These are phyloP conservation scores for Angomonas deanei DNA, from an alignment of 208 protist species.

Conservation along the genomic window DNA sequence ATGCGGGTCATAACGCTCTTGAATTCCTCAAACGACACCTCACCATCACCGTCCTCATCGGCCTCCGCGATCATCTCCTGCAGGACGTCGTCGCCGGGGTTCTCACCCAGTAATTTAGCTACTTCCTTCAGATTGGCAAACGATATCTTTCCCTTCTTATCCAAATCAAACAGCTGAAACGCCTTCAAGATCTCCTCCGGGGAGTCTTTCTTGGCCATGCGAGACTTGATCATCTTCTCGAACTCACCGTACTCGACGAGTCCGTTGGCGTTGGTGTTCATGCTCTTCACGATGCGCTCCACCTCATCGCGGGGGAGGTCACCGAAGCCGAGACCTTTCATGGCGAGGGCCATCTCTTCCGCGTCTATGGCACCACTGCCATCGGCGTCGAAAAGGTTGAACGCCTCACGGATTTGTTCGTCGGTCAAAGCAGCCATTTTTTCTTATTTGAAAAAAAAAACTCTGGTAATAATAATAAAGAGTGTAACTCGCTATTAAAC, in stretches of 20 bases:
- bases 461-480: neutral
- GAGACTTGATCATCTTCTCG: conserved; percentile 86
- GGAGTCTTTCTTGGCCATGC: conserved; percentile 90
- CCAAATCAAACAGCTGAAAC: conserved; percentile 95
- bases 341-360: conserved; percentile 93
- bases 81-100: conserved; percentile 96
- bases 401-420: conserved; percentile 94
- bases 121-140: conserved; percentile 97
- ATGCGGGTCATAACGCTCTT: conserved; percentile 93
- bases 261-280: conserved; percentile 84
- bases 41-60: conserved; percentile 94
- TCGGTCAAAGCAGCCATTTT: conserved; percentile 86
- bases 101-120: conserved; percentile 93
- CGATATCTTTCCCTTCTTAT: conserved; percentile 94
- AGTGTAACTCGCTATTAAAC: too few relatives aligned
- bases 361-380: conserved; percentile 90
- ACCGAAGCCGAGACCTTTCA: conserved; percentile 94
- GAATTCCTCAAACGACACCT: conserved; percentile 95
- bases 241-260: conserved; percentile 90
- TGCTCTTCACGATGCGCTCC: conserved; percentile 84
- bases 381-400: conserved; percentile 97
- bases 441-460: neutral
- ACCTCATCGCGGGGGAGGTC: conserved; percentile 92
- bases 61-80: conserved; percentile 97
- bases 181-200: conserved; percentile 94